Evolutionary conservation across 1,284 basidiomycete species (phyloP), one percentile per base, ranked within the genome.

Genomic region (Rhodofomes roseus): DNA sequence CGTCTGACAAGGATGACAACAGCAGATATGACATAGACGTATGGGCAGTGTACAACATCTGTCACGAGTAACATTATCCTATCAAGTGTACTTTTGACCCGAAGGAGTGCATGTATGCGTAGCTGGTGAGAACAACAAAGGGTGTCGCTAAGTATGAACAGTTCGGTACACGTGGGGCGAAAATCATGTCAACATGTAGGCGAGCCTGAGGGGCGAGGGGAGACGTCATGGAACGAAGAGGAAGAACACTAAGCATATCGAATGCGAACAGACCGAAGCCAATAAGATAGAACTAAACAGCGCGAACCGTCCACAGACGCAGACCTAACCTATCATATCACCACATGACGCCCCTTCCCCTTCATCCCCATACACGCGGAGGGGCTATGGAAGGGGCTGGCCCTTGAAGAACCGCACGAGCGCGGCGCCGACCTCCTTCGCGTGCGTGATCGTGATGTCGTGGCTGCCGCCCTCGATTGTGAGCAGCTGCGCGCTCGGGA

Each of bases 401-500:
- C 54, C 58, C 2, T 31, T n/a, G 55, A 82, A 74, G 66, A 83
- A 82, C 16, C 65, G 65, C 37, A 76, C 44, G 29, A 83, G 69
- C 8, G 70, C 76, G 6, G 68, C 59, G 34, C 69, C 73, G 56
- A 86, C 79, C 55, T 77, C 68, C 4, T 76, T 70, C 1, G 81
- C 71, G 66, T 88, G 84, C 54, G 80, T 86, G 34, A 85, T 67
- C 0, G 83, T 85, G 57, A 91, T 65, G 67, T 90, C 87, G 65
- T 91, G 89, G 7, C 79, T 78, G 0, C 80, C 89, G 37, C 79
- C 83, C 20, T 81, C 75, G 43, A 91, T 75, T 2, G 80, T 84
- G 29, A 87, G 74, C 14, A 90, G 72, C 57, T 79, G 75, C 7
- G 85, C 76, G 25, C 74, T 69, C 18, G 86, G 83, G 8, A 90